Evolutionary conservation across 176 grass and related monocot genomes (phyloP), one percentile per base, ranked within the genome.

Genomic region (Juncus effusus): DNA sequence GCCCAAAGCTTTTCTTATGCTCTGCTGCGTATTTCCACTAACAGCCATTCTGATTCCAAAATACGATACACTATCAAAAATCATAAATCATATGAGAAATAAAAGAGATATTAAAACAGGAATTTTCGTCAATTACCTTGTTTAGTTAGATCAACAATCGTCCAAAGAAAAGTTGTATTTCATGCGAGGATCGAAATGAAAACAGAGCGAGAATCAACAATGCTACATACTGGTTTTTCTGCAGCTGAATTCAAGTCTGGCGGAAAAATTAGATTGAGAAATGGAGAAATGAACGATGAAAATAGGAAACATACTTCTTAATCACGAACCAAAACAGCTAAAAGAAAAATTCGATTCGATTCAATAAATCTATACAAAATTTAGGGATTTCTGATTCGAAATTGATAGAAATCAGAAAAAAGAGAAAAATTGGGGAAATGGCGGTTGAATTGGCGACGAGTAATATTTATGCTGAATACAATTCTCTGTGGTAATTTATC

Each of bases 1-100:
- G 38, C 93, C 93, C 38, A 96, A 78, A 5, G 87, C 90, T 67
- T 83, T 96, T 66, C 93, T 96, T 68, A 96, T 83, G 71, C 80
- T 85, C 7, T 81, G 85, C 69, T 99, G 89, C 67, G 88, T 53
- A 58, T 72, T 91, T 37, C 76, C 82, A 41, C 93, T 85, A n/a
- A 79, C 76, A 5, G 88, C 81, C 78, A 96, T 99, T 72, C 76
- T 81, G 39, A 41, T 72, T 42, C 42, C 2, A 42, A 16, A 35
- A 36, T 47, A 9, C 44, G 44, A 5, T 47, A 9, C 9, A 47
- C 9, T 1, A 1, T 47, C 0, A 47, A 47, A 47, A 47, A 47
- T 47, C 44, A 47, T 47, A 9, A 47, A 6, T 9, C 4, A 47
- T 47, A 47, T 47, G 9, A 5, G 44, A 47, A 47, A 9, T 9